Evolutionary conservation across 352 stramenopile genomes (phyloP).

Genomic region (Salisapilia sapeloensis): DNA sequence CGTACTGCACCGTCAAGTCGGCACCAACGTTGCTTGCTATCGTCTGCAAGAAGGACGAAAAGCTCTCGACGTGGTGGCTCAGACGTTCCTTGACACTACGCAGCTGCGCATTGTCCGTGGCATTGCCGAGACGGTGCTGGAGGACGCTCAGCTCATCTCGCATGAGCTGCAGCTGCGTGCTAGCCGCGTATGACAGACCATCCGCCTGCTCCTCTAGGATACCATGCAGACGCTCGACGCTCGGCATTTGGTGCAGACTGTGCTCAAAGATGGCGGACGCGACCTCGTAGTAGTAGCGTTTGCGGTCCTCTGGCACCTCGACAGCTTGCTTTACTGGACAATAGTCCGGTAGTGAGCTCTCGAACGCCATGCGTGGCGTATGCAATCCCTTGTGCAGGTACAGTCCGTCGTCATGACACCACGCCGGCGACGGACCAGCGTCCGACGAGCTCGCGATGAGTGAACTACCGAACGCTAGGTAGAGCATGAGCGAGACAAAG

Average conservation of each 20-base stretch:
- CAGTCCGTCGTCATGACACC: slow-evolving; percentile 12
- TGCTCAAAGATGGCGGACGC: slow-evolving; percentile 68
- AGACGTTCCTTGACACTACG: slow-evolving; percentile 35
- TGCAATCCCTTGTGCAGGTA: slow-evolving; percentile 30
- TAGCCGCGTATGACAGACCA: slow-evolving; percentile 42
- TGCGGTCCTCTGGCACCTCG: slow-evolving; percentile 8
- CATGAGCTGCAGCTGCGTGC: slow-evolving; percentile 48
- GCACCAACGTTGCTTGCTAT: slow-evolving; percentile 55
- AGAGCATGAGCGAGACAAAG: slow-evolving; percentile 63
- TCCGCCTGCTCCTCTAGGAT: slow-evolving; percentile 57
- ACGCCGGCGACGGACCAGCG: slow-evolving; percentile 6
- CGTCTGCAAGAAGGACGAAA: slow-evolving; percentile 51
- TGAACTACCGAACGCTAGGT: slow-evolving; percentile 38
- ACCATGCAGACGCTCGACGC: slow-evolving; percentile 58
- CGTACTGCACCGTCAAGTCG: slow-evolving; percentile 58
- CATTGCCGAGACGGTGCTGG: slow-evolving; percentile 25
- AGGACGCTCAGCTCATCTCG: slow-evolving; percentile 36
- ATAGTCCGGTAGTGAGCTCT: slow-evolving; percentile 15
- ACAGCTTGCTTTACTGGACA: no score
- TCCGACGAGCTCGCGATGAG: slow-evolving; percentile 9
- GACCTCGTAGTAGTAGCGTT: slow-evolving; percentile 54
- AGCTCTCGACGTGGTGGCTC: slow-evolving; percentile 32
- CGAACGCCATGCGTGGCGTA: slow-evolving; percentile 25
- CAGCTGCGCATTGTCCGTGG: slow-evolving; percentile 34
- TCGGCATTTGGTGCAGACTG: slow-evolving; percentile 72